Evolutionary conservation across 108 stramenopile species (phyloP).

Genomic region (Pseudonitzschia multiseries): DNA sequence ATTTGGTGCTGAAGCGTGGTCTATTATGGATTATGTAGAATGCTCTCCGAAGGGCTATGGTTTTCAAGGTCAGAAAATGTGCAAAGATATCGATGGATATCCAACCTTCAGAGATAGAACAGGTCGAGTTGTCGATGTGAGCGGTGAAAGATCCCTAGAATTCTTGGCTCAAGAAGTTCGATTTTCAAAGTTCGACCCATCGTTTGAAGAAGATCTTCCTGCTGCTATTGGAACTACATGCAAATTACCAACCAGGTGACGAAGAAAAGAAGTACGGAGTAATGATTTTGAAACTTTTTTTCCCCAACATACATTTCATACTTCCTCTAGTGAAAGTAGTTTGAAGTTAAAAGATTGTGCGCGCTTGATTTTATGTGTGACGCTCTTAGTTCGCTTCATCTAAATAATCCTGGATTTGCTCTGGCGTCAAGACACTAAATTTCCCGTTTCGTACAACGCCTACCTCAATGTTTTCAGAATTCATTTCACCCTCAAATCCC

Average conservation of each 20-base stretch:
- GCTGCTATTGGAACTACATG: constrained; percentile 24
- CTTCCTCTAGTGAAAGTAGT: too few species aligned
- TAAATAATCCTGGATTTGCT: constrained; percentile 98
- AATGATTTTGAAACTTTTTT: neutral
- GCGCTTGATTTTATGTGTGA: too few species aligned
- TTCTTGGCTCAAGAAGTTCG: constrained; percentile 38
- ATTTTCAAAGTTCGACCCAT: constrained; percentile 33
- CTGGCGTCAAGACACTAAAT: constrained; percentile 94
- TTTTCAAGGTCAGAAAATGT: constrained; percentile 25
- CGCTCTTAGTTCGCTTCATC: constrained; percentile 83
- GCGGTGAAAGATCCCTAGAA: constrained; percentile 44
- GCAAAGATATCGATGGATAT: constrained; percentile 65
- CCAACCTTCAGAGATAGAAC: constrained; percentile 63
- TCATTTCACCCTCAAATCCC: constrained; percentile 99
- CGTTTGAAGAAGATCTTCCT: constrained; percentile 43
- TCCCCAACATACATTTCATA: neutral
- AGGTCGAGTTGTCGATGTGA: constrained; percentile 15
- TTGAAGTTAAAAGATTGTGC: too few species aligned
- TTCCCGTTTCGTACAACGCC: constrained; percentile 93
- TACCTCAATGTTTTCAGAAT: constrained; percentile 96
- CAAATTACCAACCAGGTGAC: constrained; percentile 7
- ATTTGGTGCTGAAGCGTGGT: constrained; percentile 82
- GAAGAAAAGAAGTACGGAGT: neutral
- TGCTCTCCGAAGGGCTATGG: constrained; percentile 73
- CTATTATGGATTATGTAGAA: constrained; percentile 61